A percentile compares a stretch with the other conserved stretches of the same genome.
These are phyloP conservation scores for Taxawa tesnikishii DNA, from an alignment of 2,329 filamentous ascomycete genomes.

Conservation along the genomic window DNA sequence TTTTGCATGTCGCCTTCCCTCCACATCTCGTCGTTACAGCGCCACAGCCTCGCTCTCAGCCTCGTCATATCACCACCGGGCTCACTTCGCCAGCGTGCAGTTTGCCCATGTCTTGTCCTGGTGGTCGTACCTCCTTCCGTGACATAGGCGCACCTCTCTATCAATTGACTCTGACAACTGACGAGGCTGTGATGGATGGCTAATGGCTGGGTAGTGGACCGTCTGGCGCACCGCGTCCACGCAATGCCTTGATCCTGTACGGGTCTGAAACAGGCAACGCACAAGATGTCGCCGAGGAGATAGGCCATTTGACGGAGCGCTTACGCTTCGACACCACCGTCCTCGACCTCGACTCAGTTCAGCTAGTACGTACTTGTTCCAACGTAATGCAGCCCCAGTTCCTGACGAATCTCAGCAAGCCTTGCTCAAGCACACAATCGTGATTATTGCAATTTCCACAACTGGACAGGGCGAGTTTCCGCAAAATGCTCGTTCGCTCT, in stretches of 20 bases:
- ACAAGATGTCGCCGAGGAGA: conserved; percentile 78
- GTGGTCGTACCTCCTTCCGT: too few relatives aligned
- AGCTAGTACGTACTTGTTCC: conserved; percentile 60
- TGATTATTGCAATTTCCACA: conserved; percentile 77
- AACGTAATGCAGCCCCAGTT: too few relatives aligned
- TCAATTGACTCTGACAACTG: too few relatives aligned
- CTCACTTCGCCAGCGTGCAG: too few relatives aligned
- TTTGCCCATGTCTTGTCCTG: too few relatives aligned
- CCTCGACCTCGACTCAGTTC: conserved; percentile 63
- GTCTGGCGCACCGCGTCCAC: conserved; percentile 1
- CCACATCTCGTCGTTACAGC: too few relatives aligned
- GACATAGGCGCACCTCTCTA: too few relatives aligned
- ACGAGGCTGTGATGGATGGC: too few relatives aligned
- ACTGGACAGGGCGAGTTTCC: conserved; percentile 93
- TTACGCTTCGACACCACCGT: conserved; percentile 67
- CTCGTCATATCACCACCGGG: too few relatives aligned
- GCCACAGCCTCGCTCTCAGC: too few relatives aligned
- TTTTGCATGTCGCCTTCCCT: too few relatives aligned
- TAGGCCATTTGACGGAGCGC: conserved; percentile 62
- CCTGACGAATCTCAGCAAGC: conserved; percentile 22
- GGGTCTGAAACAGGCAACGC: conserved; percentile 93
- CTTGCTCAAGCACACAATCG: conserved; percentile 37
- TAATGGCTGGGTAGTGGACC: too few relatives aligned
- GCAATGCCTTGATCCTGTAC: conserved; percentile 64
- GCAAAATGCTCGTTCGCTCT: conserved; percentile 68